These are phyloP conservation scores for Scenedesmus sp. DNA, from an alignment of 163 green algal species.

Conservation along the genomic window DNA sequence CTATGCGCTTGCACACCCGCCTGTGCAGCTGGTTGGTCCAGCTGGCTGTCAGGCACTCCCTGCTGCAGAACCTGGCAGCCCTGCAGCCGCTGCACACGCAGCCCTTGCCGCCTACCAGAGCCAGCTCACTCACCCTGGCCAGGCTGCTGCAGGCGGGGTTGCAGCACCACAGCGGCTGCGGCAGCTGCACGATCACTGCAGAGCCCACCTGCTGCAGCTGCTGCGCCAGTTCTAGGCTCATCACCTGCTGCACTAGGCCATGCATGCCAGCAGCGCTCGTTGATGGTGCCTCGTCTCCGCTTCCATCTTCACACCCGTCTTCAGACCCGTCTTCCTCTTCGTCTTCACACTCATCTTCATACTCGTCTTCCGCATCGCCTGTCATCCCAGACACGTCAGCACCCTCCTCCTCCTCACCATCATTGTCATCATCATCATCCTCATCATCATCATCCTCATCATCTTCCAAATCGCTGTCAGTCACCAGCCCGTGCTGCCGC, in stretches of 20 bases:
- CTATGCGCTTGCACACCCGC: not conserved
- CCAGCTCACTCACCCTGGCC: not conserved
- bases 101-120: not conserved
- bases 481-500: too few species aligned
- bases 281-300: not conserved
- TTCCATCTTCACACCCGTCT: too few species aligned
- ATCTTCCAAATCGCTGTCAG: too few species aligned
- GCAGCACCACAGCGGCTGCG: too few species aligned
- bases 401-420: too few species aligned
- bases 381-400: too few species aligned
- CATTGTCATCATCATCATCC: not conserved
- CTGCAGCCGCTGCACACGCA: not conserved
- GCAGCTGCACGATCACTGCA: not conserved
- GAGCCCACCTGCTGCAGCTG: not conserved
- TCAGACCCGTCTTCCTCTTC: too few species aligned
- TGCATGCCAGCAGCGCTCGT: not conserved
- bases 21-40: not conserved
- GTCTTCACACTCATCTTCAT: not conserved
- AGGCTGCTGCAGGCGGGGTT: not conserved
- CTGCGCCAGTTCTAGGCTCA: not conserved
- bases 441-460: not conserved
- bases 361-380: not conserved
- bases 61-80: not conserved
- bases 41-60: not conserved
- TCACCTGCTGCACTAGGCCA: not conserved